These are phyloP conservation scores for Aspergillus hancockii DNA, from an alignment of 495 filamentous ascomycete genomes.

Conservation along the genomic window DNA sequence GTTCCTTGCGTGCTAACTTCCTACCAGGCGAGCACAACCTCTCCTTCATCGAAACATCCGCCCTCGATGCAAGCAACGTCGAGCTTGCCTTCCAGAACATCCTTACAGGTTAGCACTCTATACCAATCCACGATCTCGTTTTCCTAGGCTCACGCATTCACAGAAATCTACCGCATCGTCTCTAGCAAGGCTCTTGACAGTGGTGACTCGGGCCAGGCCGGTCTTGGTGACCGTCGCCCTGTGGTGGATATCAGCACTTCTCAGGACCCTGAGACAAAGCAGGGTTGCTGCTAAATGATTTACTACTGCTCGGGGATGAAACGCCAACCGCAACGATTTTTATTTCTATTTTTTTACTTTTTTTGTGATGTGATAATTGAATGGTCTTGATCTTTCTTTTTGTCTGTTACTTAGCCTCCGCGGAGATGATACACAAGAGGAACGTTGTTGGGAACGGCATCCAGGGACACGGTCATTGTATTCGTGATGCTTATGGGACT, in stretches of 20 bases:
- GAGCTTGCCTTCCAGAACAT: conserved; percentile 99
- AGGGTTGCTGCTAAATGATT: conserved; percentile 78
- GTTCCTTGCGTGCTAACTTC: conserved; percentile 10
- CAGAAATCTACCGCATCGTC: conserved; percentile 99
- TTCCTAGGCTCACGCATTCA: conserved; percentile 5
- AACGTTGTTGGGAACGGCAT: conserved; percentile 38
- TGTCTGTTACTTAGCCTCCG: conserved; percentile 42
- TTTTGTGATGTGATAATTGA: conserved; percentile 46
- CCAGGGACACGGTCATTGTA: conserved; percentile 26
- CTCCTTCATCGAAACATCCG: conserved; percentile 98
- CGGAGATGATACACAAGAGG: conserved; percentile 43
- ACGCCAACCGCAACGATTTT: conserved; percentile 43
- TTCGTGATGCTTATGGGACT: conserved; percentile 30
- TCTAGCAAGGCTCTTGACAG: conserved; percentile 94
- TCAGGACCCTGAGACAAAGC: conserved; percentile 72
- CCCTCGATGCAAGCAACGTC: conserved; percentile 97
- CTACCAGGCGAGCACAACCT: conserved; percentile 86
- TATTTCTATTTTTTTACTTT: conserved; percentile 38
- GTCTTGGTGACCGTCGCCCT: conserved; percentile 70
- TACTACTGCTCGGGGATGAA: conserved; percentile 21
- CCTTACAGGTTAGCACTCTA: conserved; percentile 74
- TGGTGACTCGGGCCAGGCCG: conserved; percentile 72
- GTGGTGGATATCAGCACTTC: conserved; percentile 79
- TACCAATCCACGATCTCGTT: background rate
- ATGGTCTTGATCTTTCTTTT: conserved; percentile 43